Evolutionary conservation across 1,284 basidiomycete genomes (phyloP).

Genomic region (Tilletia setariae): DNA sequence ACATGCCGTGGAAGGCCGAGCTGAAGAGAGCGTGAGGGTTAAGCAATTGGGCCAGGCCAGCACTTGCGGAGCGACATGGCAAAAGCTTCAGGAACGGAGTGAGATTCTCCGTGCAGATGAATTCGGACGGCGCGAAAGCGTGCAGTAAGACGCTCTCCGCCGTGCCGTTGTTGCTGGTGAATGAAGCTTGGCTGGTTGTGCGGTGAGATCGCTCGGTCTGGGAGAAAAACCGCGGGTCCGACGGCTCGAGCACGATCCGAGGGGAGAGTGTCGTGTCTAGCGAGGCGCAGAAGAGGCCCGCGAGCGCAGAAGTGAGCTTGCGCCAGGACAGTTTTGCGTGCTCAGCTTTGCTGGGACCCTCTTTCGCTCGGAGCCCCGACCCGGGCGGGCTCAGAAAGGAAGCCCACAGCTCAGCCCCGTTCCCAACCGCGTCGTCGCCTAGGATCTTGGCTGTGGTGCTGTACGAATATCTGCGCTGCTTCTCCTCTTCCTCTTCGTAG

Average conservation of each 20-base stretch:
- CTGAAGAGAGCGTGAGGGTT: slow-evolving; percentile 82
- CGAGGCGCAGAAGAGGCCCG: slow-evolving; percentile 90
- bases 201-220: not conserved
- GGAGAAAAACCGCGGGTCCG: slow-evolving; percentile 21
- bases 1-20: slow-evolving; percentile 81
- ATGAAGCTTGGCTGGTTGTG: not conserved
- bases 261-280: slow-evolving; percentile 60
- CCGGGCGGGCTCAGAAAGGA: slow-evolving; percentile 52
- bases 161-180: not conserved
- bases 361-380: slow-evolving; percentile 31
- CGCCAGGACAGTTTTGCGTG: slow-evolving; percentile 61
- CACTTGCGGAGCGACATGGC: slow-evolving; percentile 78
- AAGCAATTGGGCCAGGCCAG: slow-evolving; percentile 79
- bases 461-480: not conserved
- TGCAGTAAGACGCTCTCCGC: slow-evolving; percentile 62
- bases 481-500: not conserved
- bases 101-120: slow-evolving; percentile 93
- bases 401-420: slow-evolving; percentile 83
- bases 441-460: not conserved
- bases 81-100: slow-evolving; percentile 91
- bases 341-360: not conserved
- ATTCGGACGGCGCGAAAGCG: slow-evolving; percentile 73
- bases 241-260: slow-evolving; percentile 23
- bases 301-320: slow-evolving; percentile 78
- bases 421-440: slow-evolving; percentile 67